Base-by-base conservation (phyloP, 768 basidiomycete species). In the Tulasnella sp. region DNA sequence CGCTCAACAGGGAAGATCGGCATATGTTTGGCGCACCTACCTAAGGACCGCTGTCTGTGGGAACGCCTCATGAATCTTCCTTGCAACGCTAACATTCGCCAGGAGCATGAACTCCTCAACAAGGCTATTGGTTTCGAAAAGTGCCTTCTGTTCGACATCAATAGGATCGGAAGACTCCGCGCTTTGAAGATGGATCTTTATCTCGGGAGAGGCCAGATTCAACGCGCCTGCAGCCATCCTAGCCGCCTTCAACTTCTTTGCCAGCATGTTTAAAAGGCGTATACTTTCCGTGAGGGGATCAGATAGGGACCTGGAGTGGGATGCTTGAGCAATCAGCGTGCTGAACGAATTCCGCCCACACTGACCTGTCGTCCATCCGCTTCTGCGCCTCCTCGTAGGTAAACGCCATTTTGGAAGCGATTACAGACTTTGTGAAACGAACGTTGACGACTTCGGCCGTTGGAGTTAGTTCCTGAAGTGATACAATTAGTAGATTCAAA, bases 61-160 rank as follows among this genome's bases (percentile, higher is more conserved):
- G 86, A 96, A 99, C 0, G 92, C 91, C 81, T 97, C 94, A 82
- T 97, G 93, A 20, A 98, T 98, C 84, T 92, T 93, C 81, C 86
- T 85, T 7, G 98, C 97, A 0, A 98, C 98, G 80, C 92, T 94
- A 81, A 97, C 93, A 82, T 99, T 99, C 7, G 98, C 97, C 79
- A 99, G 90, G 80, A 99, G 86, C 98, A 99, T 99, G 85, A 99
- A 98, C 84, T 99, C 98, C 84, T 99, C 98, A 1, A 99, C 98
- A 9, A 99, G 86, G 80, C 93, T 95, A 83, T 99, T 99, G 11
- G 98, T 99, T 85, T 99, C 96, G 39, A 89, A 86, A 82, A 93
- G 83, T 82, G 94, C 92, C 83, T 99, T 99, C 83, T 96, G 95
- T 85, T 98, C 95, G 13, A 99, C 96, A 80, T 98, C 97, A 80